phyloP scores from a whole-genome alignment of 2,329 filamentous ascomycete genomes.

The Pezicula carpinea region DNA sequence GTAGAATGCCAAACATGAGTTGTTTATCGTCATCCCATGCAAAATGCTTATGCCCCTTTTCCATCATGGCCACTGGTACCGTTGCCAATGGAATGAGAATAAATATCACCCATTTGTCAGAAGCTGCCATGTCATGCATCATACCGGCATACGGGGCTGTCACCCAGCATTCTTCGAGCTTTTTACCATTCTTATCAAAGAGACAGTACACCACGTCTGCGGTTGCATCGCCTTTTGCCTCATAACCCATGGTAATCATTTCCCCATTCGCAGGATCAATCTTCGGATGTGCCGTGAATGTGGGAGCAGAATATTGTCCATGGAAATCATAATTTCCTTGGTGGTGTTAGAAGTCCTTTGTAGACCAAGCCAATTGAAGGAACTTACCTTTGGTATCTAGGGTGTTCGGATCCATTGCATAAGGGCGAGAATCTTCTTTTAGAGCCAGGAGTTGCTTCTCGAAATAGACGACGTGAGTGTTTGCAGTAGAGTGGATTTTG shows the following conservation, averaged over 20 bases:
- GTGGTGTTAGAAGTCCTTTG: not conserved
- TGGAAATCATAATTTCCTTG: constrained; percentile 37
- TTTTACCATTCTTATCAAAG: constrained; percentile 35
- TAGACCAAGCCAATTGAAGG: not conserved
- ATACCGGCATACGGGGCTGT: constrained; percentile 43
- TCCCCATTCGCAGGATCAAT: constrained; percentile 44
- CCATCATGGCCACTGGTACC: constrained; percentile 37
- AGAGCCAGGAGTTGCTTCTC: constrained; percentile 45
- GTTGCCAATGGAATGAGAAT: constrained; percentile 43
- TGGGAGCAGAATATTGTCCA: constrained; percentile 40
- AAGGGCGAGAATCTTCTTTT: constrained; percentile 48
- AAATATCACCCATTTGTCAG: constrained; percentile 38
- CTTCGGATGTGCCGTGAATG: constrained; percentile 47
- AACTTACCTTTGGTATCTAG: constrained; percentile 36
- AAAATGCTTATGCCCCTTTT: constrained; percentile 42
- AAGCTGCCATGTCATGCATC: constrained; percentile 44
- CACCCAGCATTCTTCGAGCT: constrained; percentile 41
- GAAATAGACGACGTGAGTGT: constrained; percentile 56
- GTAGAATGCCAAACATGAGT: constrained; percentile 46
- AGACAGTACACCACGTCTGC: constrained; percentile 41
- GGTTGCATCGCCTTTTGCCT: constrained; percentile 37
- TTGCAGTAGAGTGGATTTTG: constrained; percentile 49
- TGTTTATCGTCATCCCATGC: constrained; percentile 50
- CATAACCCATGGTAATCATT: constrained; percentile 46
- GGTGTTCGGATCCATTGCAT: constrained; percentile 39